Conservation (phyloP, 345 rosid genomes). For the Citrus trifoliata region DNA sequence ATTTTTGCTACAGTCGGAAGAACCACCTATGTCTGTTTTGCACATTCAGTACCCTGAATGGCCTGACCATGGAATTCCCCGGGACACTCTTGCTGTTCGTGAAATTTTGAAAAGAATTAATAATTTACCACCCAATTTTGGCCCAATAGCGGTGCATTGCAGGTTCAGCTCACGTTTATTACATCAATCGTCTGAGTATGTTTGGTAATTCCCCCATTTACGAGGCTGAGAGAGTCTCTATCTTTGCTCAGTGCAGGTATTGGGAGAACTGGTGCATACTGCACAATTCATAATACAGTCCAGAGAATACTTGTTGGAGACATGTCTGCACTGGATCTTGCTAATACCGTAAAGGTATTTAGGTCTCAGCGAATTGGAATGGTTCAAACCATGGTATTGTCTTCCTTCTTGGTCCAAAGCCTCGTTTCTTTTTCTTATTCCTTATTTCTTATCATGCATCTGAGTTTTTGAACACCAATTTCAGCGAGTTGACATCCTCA, state of each 20-base stretch:
- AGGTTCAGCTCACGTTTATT: conserved; percentile 47
- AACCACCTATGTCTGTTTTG: conserved; percentile 59
- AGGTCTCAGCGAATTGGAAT: conserved; percentile 88
- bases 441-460: background rate
- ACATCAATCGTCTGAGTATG: background rate
- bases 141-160: conserved; percentile 93
- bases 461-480: conserved; percentile 1
- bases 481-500: conserved; percentile 4
- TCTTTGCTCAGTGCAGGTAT: conserved; percentile 82
- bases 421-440: background rate
- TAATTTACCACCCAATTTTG: conserved; percentile 57
- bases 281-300: conserved; percentile 84
- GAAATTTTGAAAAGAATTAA: conserved; percentile 68
- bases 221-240: conserved; percentile 24
- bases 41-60: conserved; percentile 90
- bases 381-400: conserved; percentile 88
- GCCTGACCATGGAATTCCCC: conserved; percentile 99
- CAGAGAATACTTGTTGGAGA: conserved; percentile 92
- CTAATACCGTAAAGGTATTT: conserved; percentile 56
- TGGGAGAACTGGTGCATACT: conserved; percentile 96
- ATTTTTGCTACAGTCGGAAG: conserved; percentile 50
- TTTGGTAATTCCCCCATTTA: conserved; percentile 5
- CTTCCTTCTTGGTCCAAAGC: conserved; percentile 7
- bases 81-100: conserved; percentile 64
- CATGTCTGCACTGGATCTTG: conserved; percentile 75